Evolutionary conservation across 2,329 filamentous ascomycete genomes (phyloP).

Genomic region (Aspergillus terreus): DNA sequence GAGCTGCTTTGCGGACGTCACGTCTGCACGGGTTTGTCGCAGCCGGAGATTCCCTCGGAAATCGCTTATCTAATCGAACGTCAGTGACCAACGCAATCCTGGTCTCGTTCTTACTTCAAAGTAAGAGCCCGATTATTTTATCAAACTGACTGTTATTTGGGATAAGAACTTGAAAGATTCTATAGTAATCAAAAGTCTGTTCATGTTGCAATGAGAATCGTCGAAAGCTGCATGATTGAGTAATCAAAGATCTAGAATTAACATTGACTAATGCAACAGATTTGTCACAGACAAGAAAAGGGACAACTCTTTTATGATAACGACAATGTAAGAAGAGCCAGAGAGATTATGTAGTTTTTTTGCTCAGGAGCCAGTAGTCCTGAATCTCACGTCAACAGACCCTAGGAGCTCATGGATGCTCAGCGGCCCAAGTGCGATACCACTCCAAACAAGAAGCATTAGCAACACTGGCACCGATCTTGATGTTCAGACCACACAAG

Average conservation of each 20-base stretch:
- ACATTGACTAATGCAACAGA: not conserved
- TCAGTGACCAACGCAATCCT: not conserved
- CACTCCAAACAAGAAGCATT: conserved; percentile 85
- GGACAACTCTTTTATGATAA: not conserved
- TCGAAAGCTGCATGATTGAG: not conserved
- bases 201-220: not conserved
- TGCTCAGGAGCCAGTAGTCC: not conserved
- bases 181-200: not conserved
- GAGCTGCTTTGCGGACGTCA: conserved; percentile 12
- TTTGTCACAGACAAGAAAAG: not conserved
- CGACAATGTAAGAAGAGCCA: not conserved
- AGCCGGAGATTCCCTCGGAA: conserved; percentile 6
- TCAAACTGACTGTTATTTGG: too few species aligned
- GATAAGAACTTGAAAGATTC: too few species aligned
- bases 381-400: not conserved
- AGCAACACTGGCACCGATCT: conserved; percentile 88
- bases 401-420: conserved; percentile 36
- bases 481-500: conserved; percentile 78
- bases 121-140: not conserved
- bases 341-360: too few species aligned
- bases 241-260: conserved; percentile 15
- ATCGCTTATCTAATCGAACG: conserved; percentile 28
- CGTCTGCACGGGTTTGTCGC: conserved; percentile 13
- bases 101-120: not conserved
- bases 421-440: conserved; percentile 73